Percentiles rank a stretch among this genome's conserved stretches.
phyloP scores from a whole-genome alignment of 148 eudicot genomes.

The Rhododendron simsii region DNA sequence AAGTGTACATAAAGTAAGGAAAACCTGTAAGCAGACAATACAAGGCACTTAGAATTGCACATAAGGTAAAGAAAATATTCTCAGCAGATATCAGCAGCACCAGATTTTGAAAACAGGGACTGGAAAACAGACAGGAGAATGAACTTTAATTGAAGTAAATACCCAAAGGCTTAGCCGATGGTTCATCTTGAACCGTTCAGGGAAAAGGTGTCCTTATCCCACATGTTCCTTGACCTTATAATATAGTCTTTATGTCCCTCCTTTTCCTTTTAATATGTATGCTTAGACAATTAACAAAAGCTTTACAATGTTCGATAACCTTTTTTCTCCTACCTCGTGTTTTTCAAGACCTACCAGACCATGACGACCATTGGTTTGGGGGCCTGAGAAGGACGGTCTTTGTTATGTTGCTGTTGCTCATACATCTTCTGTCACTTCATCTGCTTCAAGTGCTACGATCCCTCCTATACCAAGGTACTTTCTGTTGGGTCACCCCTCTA shows the following conservation, averaged over 20 bases:
- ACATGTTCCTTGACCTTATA: not conserved
- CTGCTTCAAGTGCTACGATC: not conserved
- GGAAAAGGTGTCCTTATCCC: not conserved
- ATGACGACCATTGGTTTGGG: not conserved
- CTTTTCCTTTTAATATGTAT: not conserved
- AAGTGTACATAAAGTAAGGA: constrained; percentile 71
- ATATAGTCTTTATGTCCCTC: not conserved
- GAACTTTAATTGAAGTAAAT: not conserved
- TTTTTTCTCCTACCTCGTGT: not conserved
- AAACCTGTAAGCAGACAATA: constrained; percentile 41
- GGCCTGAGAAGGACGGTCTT: not conserved
- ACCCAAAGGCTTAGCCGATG: not conserved
- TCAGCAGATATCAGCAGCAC: not conserved
- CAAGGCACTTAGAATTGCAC: not conserved
- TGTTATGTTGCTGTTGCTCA: not conserved
- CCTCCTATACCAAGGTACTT: not conserved
- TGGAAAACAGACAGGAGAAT: not conserved
- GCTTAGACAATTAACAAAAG: not conserved
- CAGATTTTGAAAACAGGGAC: not conserved
- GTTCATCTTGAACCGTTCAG: not conserved
- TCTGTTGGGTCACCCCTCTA: not conserved
- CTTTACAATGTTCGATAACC: not conserved
- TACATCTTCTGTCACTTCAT: not conserved
- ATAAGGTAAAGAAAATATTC: not conserved
- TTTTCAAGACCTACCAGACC: not conserved